A percentile compares a stretch with the other conserved stretches of the same genome.
Conservation (phyloP, 2,329 filamentous ascomycete genomes). For the Fusarium poae region DNA sequence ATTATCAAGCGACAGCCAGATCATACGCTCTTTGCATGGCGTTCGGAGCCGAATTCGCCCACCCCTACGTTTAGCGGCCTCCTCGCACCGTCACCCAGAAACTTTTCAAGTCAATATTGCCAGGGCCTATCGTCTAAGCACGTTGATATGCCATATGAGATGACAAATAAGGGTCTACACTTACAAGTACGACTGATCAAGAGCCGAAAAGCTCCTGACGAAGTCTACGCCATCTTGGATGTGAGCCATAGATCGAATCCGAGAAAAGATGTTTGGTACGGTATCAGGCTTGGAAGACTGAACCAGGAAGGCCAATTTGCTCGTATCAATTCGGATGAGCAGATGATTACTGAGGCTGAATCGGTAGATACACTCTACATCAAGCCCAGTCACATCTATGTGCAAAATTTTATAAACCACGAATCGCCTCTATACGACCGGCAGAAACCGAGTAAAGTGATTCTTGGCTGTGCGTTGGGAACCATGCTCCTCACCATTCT, state of each 20-base stretch:
- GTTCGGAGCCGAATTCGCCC: background rate
- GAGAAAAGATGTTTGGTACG: slow-evolving; percentile 1
- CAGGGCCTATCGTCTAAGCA: background rate
- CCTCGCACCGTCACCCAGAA: slow-evolving; percentile 6
- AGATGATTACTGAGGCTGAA: background rate
- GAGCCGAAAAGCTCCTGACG: background rate
- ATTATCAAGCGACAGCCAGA: slow-evolving; percentile 53
- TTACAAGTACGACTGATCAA: slow-evolving; percentile 3
- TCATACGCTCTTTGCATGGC: slow-evolving; percentile 53
- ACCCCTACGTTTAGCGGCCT: slow-evolving; percentile 16
- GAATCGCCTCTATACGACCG: background rate
- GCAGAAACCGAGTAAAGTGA: background rate
- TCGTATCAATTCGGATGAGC: slow-evolving; percentile 2
- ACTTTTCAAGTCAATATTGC: background rate
- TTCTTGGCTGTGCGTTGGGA: slow-evolving; percentile 2
- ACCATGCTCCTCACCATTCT: background rate
- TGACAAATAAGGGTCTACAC: slow-evolving; percentile 26
- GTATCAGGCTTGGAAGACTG: slow-evolving; percentile 6
- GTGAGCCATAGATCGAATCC: background rate
- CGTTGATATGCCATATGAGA: slow-evolving; percentile 18
- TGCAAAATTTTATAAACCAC: slow-evolving; percentile 15
- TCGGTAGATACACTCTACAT: background rate
- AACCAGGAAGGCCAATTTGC: slow-evolving; percentile 9
- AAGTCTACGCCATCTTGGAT: slow-evolving; percentile 17
- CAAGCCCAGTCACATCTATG: slow-evolving; percentile 15